Evolutionary conservation across 176 grass and related monocot genomes (phyloP).

Genomic region (Zea luxurians): DNA sequence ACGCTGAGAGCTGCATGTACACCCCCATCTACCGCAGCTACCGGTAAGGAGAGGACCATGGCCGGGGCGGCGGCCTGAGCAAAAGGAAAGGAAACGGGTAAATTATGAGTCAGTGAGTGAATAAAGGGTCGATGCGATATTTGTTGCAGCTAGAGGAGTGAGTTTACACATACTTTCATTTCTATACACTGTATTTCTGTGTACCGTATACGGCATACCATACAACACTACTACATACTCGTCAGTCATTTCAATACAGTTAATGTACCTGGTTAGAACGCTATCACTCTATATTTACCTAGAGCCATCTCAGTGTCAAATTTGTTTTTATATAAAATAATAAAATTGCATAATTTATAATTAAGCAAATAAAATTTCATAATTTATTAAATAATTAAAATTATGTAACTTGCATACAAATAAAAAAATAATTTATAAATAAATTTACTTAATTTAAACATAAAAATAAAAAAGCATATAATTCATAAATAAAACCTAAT

Average conservation of each 20-base stretch:
- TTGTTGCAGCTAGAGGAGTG: background rate
- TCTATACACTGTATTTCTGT: background rate
- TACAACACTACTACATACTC: background rate
- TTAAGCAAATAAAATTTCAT: too few species aligned
- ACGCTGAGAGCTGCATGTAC: conserved; percentile 96
- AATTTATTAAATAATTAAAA: too few species aligned
- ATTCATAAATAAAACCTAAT: too few species aligned
- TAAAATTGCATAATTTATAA: too few species aligned
- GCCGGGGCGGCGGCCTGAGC: background rate
- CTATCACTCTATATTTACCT: too few species aligned
- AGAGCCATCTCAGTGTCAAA: too few species aligned
- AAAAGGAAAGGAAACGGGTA: background rate
- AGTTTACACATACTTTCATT: background rate
- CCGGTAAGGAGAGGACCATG: conserved; percentile 18
- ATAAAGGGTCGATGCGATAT: conserved; percentile 39
- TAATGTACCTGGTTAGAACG: too few species aligned
- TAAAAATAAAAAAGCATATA: too few species aligned
- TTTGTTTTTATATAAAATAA: too few species aligned
- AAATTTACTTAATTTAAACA: too few species aligned
- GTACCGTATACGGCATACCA: background rate
- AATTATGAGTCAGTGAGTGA: background rate
- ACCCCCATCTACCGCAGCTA: conserved; percentile 75
- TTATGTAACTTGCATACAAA: too few species aligned
- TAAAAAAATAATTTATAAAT: too few species aligned
- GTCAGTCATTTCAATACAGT: background rate